These are phyloP conservation scores for Hortiboletus campestris DNA, from an alignment of 768 basidiomycete genomes.

Conservation along the genomic window DNA sequence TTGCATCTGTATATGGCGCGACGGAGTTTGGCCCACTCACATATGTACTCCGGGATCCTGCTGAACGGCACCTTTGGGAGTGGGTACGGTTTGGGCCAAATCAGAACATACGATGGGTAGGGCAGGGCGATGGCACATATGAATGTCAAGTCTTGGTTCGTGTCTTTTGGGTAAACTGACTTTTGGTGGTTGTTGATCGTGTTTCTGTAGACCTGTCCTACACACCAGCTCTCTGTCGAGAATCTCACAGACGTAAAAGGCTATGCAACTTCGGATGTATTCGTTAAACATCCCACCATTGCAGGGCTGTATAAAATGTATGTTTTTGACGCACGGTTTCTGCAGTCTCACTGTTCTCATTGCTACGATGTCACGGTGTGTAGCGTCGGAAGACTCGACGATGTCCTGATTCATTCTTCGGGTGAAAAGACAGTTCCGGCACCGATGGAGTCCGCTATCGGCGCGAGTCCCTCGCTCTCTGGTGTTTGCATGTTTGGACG, in stretches of 20 bases:
- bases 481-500: slow-evolving; percentile 1
- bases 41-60: neutral
- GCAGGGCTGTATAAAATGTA: neutral
- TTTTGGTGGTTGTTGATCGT: slow-evolving; percentile 1
- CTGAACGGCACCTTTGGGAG: slow-evolving; percentile 34
- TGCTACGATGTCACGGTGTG: neutral
- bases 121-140: slow-evolving; percentile 37
- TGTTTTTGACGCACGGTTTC: neutral
- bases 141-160: slow-evolving; percentile 40
- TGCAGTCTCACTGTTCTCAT: neutral
- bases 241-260: neutral
- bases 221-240: neutral
- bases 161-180: neutral
- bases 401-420: neutral
- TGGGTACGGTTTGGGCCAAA: slow-evolving; percentile 29
- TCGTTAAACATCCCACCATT: neutral
- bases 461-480: neutral
- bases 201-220: slow-evolving; percentile 15
- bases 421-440: slow-evolving; percentile 34
- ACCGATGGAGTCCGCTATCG: neutral
- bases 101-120: slow-evolving; percentile 32
- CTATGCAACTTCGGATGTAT: neutral
- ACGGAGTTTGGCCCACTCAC: slow-evolving; percentile 36
- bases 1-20: slow-evolving; percentile 36
- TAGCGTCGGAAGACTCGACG: neutral